Base-by-base conservation (phyloP, 1,284 basidiomycete genomes). In the Sphaerobolus stellatus region DNA sequence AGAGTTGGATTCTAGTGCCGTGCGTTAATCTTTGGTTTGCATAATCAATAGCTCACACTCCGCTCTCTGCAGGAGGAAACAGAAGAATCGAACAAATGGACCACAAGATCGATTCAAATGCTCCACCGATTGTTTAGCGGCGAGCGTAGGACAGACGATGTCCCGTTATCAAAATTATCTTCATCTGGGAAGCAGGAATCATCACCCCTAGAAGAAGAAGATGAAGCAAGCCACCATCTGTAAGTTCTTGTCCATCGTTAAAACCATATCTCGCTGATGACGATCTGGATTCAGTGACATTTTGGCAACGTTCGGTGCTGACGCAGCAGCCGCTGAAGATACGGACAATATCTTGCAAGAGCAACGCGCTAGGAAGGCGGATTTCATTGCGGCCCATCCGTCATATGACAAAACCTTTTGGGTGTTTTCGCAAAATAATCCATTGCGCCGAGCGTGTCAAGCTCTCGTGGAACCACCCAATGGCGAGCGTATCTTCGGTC, bases 371-470 rank as follows among this genome's bases (percentile, higher is more conserved):
- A 83, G 84, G 64, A 90, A 89, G 65, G 88, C 90, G 0, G 90
- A 92, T 60, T 93, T 97, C 67, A 97, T 98, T 61, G 83, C 83
- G 2, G 82, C 88, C 44, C 90, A 98, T 71, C 94, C 96, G 0
- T 84, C 87, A 1, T 99, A 91, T 65, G 96, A 98, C 71, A 89
- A 87, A 64, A 85, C 91, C 0, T 88, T 98, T 62, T 98, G 92
- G 87, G 61, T 97, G 8, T 90, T 98, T 67, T 84, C 88, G 3
- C 94, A 97, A 71, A 82, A 82, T 62, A 94, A 90, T 61, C 70
- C 73, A 3, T 47, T 97, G 40, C 87, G 96, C 1, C 80, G 77
- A 50, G 69, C 88, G 54, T 98, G 92, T 67, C 96, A 99, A 71
- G 84, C 82, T 54, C 69, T 97, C 29, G 92, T 96, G 5, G 82